Evolutionary conservation across 169 alveolate species (phyloP).

Genomic region (Plasmodium sp.): DNA sequence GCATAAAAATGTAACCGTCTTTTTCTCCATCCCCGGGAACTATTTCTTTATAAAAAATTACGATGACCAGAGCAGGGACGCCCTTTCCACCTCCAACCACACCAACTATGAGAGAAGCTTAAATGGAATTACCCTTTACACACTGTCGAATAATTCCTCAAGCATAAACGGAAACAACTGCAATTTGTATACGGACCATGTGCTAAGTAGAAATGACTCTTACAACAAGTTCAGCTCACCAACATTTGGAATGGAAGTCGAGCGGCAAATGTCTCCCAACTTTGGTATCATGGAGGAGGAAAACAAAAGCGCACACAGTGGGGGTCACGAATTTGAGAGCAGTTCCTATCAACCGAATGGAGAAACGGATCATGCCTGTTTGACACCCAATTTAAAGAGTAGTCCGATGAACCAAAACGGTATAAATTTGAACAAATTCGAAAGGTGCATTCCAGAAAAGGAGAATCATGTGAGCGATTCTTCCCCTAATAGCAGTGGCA

Average conservation of each 20-base stretch:
- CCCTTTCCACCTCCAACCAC: not conserved
- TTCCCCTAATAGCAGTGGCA: not conserved
- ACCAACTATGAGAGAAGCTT: slow-evolving; percentile 43
- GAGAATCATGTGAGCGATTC: not conserved
- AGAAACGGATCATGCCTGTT: not conserved
- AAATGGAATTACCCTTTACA: slow-evolving; percentile 9
- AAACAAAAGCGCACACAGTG: not conserved
- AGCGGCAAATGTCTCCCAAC: slow-evolving; percentile 50
- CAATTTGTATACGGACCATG: slow-evolving; percentile 6
- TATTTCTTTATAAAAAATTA: slow-evolving; percentile 50
- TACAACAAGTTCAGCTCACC: slow-evolving; percentile 41
- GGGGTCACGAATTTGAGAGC: not conserved
- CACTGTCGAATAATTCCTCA: slow-evolving; percentile 36
- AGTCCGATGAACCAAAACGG: not conserved
- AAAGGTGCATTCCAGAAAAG: not conserved
- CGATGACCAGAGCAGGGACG: not conserved
- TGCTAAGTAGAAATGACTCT: slow-evolving; percentile 17
- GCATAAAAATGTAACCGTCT: not conserved
- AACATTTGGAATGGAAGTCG: slow-evolving; percentile 14
- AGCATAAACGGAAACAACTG: slow-evolving; percentile 11
- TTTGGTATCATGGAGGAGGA: slow-evolving; percentile 25
- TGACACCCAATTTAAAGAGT: not conserved
- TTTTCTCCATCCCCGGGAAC: slow-evolving; percentile 61
- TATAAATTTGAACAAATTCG: not conserved
- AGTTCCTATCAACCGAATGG: not conserved